Percentiles rank a stretch among this genome's conserved stretches.
Evolutionary conservation across 2,329 filamentous ascomycete genomes (phyloP).

Genomic region (Beauveria scarabaeidicola): DNA sequence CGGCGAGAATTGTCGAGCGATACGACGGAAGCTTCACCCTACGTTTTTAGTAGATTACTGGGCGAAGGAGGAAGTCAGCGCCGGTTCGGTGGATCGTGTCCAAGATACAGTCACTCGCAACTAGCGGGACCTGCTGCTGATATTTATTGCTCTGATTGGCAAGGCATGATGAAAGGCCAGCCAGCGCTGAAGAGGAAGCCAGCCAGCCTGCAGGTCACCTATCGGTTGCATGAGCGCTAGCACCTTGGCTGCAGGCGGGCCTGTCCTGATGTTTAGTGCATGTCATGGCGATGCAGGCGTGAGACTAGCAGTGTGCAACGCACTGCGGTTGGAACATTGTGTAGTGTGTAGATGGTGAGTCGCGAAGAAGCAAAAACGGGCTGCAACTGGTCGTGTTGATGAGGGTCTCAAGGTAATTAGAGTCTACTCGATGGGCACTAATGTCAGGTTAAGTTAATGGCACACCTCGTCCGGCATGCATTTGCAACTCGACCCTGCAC

Average conservation of each 20-base stretch:
- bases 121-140: not conserved
- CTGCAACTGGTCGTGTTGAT: too few relatives aligned
- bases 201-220: not conserved
- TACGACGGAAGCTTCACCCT: not conserved
- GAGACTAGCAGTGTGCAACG: not conserved
- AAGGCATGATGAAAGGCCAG: not conserved
- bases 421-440: too few relatives aligned
- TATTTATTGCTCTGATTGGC: not conserved
- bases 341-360: not conserved
- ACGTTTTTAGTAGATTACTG: not conserved
- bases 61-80: not conserved
- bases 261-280: not conserved
- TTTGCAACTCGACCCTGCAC: too few relatives aligned
- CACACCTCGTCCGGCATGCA: too few relatives aligned
- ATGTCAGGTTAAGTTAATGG: too few relatives aligned
- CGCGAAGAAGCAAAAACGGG: not conserved
- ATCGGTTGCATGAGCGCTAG: not conserved
- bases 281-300: not conserved
- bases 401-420: too few relatives aligned
- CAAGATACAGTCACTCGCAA: not conserved
- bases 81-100: not conserved
- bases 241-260: not conserved
- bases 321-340: not conserved
- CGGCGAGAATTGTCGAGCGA: not conserved
- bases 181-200: not conserved